Evolutionary conservation across 768 basidiomycete species (phyloP).

Genomic region (Phanerodontia chrysosporium): DNA sequence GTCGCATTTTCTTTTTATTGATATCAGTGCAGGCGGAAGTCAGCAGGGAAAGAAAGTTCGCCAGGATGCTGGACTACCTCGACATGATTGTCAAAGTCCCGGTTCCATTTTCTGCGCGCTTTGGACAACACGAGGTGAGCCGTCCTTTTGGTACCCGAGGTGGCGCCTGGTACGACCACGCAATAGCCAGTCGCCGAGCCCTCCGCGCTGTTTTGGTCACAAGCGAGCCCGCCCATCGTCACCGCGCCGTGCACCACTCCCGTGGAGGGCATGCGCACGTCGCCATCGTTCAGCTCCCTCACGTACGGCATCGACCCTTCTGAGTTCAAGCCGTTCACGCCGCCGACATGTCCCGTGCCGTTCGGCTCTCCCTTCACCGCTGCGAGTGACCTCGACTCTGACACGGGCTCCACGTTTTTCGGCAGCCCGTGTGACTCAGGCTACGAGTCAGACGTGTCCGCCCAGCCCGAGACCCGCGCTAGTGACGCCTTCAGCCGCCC

Average conservation of each 20-base stretch:
- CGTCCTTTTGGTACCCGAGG: no score
- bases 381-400: neutral
- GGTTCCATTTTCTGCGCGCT: no score
- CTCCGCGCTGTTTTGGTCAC: neutral
- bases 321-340: neutral
- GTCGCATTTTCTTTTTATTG: neutral
- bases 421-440: neutral
- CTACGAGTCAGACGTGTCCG: neutral
- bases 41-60: neutral
- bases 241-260: neutral
- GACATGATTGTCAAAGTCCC: neutral
- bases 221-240: neutral
- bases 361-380: neutral
- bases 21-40: neutral
- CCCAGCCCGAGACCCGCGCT: neutral
- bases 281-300: neutral
- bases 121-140: neutral
- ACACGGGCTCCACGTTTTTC: neutral
- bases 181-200: neutral
- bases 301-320: neutral
- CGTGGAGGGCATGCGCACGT: neutral
- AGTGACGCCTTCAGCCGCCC: no score
- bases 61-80: neutral
- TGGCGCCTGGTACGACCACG: no score
- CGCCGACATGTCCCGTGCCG: neutral